A percentile compares a stretch with the other conserved stretches of the same genome.
These are phyloP conservation scores for Clarireedia homoeocarpa DNA, from an alignment of 2,329 filamentous ascomycete genomes.

Conservation along the genomic window DNA sequence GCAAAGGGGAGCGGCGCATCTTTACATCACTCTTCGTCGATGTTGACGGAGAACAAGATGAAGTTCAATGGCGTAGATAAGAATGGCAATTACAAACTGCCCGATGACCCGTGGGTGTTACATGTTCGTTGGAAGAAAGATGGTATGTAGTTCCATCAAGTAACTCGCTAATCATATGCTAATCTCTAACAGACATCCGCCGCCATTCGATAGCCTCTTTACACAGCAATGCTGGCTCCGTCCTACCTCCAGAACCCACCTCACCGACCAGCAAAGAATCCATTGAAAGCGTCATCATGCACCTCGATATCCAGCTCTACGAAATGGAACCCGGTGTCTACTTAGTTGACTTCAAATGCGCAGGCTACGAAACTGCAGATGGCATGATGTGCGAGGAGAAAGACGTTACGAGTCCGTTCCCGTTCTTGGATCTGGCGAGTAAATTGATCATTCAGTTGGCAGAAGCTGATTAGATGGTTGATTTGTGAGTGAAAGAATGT, in stretches of 20 bases:
- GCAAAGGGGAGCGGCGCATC: constrained; percentile 28
- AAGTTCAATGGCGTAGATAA: constrained; percentile 38
- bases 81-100: constrained; percentile 66
- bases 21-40: constrained; percentile 32
- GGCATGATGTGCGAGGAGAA: constrained; percentile 80
- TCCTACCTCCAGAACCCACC: constrained; percentile 17
- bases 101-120: constrained; percentile 92
- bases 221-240: constrained; percentile 26
- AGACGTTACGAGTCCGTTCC: constrained; percentile 89
- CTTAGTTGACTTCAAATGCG: constrained; percentile 97
- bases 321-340: constrained; percentile 88
- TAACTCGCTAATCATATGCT: constrained; percentile 34
- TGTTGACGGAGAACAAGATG: constrained; percentile 25
- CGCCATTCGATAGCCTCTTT: constrained; percentile 29
- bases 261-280: constrained; percentile 14
- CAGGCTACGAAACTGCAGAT: constrained; percentile 79
- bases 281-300: constrained; percentile 61
- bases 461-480: constrained; percentile 53
- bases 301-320: constrained; percentile 94
- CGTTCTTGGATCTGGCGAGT: constrained; percentile 89
- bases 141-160: constrained; percentile 53
- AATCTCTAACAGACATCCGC: constrained; percentile 39
- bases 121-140: constrained; percentile 81
- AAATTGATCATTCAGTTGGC: constrained; percentile 89
- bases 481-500: background rate